A percentile compares a stretch with the other conserved stretches of the same genome.
Evolutionary conservation across 1,139 yeast genomes (phyloP).

Genomic region (Wickerhamomyces sp.): DNA sequence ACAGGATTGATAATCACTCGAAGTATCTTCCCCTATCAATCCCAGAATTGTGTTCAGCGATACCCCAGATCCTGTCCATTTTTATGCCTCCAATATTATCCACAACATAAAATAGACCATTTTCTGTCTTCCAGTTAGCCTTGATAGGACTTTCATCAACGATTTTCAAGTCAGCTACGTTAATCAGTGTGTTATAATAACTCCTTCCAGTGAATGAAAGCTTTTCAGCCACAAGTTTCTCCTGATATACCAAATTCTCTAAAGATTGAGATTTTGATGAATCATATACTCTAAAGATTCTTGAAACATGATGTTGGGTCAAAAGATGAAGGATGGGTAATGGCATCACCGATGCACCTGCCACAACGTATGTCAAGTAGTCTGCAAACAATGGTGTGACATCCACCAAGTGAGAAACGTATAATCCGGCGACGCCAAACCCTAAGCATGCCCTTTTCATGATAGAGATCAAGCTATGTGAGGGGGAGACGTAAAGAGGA

Average conservation of each 20-base stretch:
- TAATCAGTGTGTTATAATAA: constrained; percentile 56
- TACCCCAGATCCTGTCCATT: constrained; percentile 84
- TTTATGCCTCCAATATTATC: constrained; percentile 77
- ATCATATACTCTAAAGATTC: constrained; percentile 67
- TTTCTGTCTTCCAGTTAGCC: constrained; percentile 51
- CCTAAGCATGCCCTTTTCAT: constrained; percentile 50
- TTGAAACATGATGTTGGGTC: constrained; percentile 63
- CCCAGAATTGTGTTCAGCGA: constrained; percentile 62
- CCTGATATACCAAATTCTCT: constrained; percentile 55
- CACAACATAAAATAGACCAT: constrained; percentile 46
- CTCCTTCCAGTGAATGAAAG: constrained; percentile 62
- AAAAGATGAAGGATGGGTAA: constrained; percentile 48
- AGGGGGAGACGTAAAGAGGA: constrained; percentile 54
- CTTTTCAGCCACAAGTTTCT: constrained; percentile 64
- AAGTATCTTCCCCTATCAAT: constrained; percentile 57
- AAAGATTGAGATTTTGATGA: constrained; percentile 59
- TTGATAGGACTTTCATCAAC: constrained; percentile 43
- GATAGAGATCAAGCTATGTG: constrained; percentile 49
- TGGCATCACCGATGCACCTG: constrained; percentile 40
- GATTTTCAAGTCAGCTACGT: constrained; percentile 43
- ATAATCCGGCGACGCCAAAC: constrained; percentile 49
- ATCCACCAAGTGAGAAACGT: constrained; percentile 49
- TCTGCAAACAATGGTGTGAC: constrained; percentile 56
- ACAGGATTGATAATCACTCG: constrained; percentile 2
- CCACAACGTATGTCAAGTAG: constrained; percentile 42